These are phyloP conservation scores for Globisporangium abappressorium DNA, from an alignment of 352 stramenopile genomes.

Conservation along the genomic window DNA sequence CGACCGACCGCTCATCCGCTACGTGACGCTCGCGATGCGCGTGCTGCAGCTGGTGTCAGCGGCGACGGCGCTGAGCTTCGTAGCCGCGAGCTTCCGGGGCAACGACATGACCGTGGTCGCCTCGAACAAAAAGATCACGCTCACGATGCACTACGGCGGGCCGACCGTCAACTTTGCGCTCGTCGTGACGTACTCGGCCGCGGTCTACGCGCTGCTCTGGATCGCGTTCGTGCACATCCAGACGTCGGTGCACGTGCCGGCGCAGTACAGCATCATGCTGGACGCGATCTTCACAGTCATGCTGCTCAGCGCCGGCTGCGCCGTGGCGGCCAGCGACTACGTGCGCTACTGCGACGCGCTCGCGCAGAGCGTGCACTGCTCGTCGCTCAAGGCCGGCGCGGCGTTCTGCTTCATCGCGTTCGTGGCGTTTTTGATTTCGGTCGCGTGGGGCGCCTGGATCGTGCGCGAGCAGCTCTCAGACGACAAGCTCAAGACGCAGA, in stretches of 20 bases:
- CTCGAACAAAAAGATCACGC: constrained; percentile 30
- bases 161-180: constrained; percentile 59
- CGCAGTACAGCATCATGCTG: constrained; percentile 44
- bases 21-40: constrained; percentile 49
- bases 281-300: constrained; percentile 71
- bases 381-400: constrained; percentile 37
- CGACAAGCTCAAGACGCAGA: constrained; percentile 1
- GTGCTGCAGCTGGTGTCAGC: constrained; percentile 47
- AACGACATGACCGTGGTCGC: constrained; percentile 24
- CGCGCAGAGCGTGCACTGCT: constrained; percentile 41
- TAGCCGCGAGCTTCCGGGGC: constrained; percentile 44
- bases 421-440: constrained; percentile 51
- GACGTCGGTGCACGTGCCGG: constrained; percentile 28
- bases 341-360: constrained; percentile 56
- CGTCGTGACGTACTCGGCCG: constrained; percentile 56
- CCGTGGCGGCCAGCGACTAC: constrained; percentile 64
- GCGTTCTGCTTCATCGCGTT: constrained; percentile 66
- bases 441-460: constrained; percentile 59
- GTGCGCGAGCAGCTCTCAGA: constrained; percentile 17
- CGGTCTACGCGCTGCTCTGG: constrained; percentile 48
- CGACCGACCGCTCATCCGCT: constrained; percentile 33
- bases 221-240: constrained; percentile 41
- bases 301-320: constrained; percentile 59
- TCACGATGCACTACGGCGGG: constrained; percentile 58
- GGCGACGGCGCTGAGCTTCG: constrained; percentile 44